Conservation (phyloP, 148 eudicot genomes). For the Pouteria glomerata region DNA sequence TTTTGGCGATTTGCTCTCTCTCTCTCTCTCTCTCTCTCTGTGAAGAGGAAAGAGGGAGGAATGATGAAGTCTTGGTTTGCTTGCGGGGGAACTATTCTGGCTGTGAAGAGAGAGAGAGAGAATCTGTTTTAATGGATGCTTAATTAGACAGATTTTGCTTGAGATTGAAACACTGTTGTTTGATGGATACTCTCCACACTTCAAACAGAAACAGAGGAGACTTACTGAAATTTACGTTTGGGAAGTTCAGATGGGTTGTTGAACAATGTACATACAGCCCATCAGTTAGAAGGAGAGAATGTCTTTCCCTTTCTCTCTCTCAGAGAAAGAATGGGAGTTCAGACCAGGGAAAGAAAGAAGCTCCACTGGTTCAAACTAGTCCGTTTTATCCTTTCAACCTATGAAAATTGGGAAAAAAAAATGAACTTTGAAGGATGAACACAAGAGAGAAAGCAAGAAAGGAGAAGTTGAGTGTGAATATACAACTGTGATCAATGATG, state of each 20-base stretch:
- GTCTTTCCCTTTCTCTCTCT: background rate
- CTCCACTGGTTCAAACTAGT: too few relatives aligned
- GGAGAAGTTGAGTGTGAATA: background rate
- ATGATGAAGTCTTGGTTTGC: background rate
- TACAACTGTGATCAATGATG: background rate
- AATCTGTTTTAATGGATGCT: background rate
- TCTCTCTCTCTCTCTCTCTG: conserved; percentile 4
- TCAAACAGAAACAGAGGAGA: background rate
- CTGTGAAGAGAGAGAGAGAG: background rate
- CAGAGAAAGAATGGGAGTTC: background rate
- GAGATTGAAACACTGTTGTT: background rate
- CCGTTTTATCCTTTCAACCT: background rate
- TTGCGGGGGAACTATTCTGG: background rate
- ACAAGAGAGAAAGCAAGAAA: background rate
- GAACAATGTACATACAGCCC: background rate
- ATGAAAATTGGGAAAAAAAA: background rate
- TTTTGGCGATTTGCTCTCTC: background rate
- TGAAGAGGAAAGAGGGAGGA: background rate
- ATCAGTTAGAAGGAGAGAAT: background rate
- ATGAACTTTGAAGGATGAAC: background rate
- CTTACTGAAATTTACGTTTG: background rate
- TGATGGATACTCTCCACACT: background rate
- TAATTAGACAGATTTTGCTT: too few relatives aligned
- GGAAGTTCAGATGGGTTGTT: background rate
- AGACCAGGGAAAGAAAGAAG: conserved; percentile 5